These are phyloP conservation scores for Adansonia madagascariensis DNA, from an alignment of 441 rosid species.

Conservation along the genomic window DNA sequence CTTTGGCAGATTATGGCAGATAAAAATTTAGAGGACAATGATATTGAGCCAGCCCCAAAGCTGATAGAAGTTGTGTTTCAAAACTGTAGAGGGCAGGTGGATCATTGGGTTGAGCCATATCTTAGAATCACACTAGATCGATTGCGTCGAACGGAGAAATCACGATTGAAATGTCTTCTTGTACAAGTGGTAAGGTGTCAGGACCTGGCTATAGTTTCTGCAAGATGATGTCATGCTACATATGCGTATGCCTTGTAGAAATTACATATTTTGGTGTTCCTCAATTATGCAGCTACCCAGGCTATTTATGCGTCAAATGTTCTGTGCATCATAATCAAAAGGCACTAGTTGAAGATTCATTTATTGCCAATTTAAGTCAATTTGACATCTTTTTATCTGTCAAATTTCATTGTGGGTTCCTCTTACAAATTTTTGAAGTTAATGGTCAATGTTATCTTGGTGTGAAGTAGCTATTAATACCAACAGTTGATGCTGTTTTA, in stretches of 20 bases:
- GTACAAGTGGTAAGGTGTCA: conserved; percentile 80
- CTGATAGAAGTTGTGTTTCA: conserved; percentile 88
- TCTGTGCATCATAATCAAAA: background rate
- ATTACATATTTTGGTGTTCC: background rate
- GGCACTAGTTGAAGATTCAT: background rate
- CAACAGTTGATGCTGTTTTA: no score
- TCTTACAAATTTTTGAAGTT: no score
- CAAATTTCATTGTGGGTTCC: no score
- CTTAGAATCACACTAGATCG: conserved; percentile 79
- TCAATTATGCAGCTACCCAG: background rate
- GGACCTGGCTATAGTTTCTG: conserved; percentile 11
- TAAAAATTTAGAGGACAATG: conserved; percentile 82
- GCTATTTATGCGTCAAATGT: background rate
- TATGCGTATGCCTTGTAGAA: background rate
- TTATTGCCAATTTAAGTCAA: background rate
- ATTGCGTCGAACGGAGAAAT: conserved; percentile 70
- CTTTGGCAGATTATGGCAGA: conserved; percentile 74
- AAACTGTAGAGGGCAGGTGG: conserved; percentile 95
- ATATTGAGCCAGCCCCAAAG: conserved; percentile 96
- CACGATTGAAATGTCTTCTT: conserved; percentile 90
- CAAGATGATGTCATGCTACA: background rate
- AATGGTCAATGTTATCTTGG: no score
- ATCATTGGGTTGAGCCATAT: conserved; percentile 95
- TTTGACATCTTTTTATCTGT: background rate
- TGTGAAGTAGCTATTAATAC: background rate